Conservation (phyloP, 1,284 basidiomycete genomes). For the Leucoagaricus sp. region DNA sequence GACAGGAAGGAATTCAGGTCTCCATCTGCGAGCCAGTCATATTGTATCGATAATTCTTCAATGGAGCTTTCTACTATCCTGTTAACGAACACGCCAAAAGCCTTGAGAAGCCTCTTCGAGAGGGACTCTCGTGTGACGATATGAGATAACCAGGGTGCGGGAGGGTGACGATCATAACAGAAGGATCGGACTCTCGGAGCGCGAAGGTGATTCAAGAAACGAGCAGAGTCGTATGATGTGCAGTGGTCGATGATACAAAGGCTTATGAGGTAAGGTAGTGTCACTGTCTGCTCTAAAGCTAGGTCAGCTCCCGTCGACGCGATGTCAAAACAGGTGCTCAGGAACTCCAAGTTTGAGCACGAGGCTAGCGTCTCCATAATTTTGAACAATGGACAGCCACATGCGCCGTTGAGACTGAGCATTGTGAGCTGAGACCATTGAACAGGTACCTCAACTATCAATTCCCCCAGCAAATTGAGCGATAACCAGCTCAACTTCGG, state of each 20-base stretch:
- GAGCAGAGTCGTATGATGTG: not conserved
- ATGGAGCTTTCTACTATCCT: slow-evolving; percentile 1
- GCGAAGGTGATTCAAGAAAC: slow-evolving; percentile 3
- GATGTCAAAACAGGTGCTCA: not conserved
- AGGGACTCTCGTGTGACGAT: not conserved
- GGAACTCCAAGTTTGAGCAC: not conserved
- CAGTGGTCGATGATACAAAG: not conserved
- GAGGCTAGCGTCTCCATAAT: not conserved
- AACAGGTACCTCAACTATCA: slow-evolving; percentile 10
- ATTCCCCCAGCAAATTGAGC: not conserved
- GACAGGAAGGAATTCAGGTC: not conserved
- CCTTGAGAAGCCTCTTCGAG: not conserved
- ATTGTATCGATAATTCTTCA: not conserved
- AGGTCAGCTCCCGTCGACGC: not conserved
- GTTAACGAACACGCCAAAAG: not conserved
- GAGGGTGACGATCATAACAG: not conserved
- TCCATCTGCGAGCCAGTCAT: not conserved
- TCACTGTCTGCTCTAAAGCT: not conserved
- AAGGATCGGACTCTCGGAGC: not conserved
- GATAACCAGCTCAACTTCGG: slow-evolving; percentile 1
- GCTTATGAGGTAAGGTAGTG: not conserved
- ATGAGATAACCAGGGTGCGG: not conserved
- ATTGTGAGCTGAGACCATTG: slow-evolving; percentile 13
- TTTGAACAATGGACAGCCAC: not conserved
- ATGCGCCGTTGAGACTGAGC: slow-evolving; percentile 9